phyloP scores from a whole-genome alignment of 257 asterid species.

The Catharanthus roseus region DNA sequence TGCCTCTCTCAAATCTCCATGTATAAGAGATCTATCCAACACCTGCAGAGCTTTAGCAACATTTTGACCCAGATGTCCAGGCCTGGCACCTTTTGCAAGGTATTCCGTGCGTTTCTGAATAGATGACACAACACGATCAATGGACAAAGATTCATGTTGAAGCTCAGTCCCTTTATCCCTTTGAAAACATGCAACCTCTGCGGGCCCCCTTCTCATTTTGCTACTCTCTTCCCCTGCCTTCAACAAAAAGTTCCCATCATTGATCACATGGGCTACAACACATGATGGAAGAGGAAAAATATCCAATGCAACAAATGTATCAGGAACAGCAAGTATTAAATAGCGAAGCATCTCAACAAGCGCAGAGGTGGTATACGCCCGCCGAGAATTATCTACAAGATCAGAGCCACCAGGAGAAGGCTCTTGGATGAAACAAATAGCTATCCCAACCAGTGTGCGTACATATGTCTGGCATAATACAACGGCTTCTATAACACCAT shows the following conservation, averaged over 20 bases:
- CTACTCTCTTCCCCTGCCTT: constrained; percentile 62
- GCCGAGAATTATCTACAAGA: constrained; percentile 88
- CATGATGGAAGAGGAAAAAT: constrained; percentile 79
- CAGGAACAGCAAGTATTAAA: constrained; percentile 85
- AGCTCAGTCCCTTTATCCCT: constrained; percentile 50
- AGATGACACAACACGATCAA: constrained; percentile 64
- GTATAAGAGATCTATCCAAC: constrained; percentile 68
- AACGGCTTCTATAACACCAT: constrained; percentile 84
- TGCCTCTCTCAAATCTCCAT: constrained; percentile 69
- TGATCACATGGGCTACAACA: constrained; percentile 51
- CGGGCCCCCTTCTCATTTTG: constrained; percentile 49
- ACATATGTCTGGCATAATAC: constrained; percentile 91
- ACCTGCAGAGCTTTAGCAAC: constrained; percentile 70
- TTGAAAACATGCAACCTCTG: constrained; percentile 44
- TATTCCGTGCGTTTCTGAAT: constrained; percentile 68
- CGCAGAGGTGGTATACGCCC: constrained; percentile 88
- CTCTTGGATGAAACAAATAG: constrained; percentile 75
- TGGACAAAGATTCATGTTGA: constrained; percentile 57
- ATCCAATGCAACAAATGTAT: constrained; percentile 91
- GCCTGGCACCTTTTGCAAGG: constrained; percentile 73
- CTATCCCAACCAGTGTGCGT: constrained; percentile 62
- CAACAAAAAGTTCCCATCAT: constrained; percentile 72
- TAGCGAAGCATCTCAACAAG: constrained; percentile 98
- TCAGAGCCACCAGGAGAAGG: constrained; percentile 99
- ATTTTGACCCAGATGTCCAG: constrained; percentile 61